Evolutionary conservation across 2,329 filamentous ascomycete species (phyloP).

Genomic region (Aspergillus calidoustus): DNA sequence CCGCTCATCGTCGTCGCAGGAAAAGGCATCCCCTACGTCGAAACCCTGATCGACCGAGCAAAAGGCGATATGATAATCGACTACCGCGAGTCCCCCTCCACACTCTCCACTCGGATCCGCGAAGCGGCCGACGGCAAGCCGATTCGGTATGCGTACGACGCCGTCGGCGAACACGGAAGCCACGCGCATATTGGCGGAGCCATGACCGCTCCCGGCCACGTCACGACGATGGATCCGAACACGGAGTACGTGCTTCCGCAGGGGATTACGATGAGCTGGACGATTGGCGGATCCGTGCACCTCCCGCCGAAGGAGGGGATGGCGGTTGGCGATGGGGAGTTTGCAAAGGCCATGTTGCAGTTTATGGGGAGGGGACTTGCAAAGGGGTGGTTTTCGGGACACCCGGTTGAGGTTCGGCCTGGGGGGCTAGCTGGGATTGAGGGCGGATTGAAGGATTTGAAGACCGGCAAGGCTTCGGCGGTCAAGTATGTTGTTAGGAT

Average conservation of each 20-base stretch:
- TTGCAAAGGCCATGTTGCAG: slow-evolving; percentile 51
- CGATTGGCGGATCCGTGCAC: background rate
- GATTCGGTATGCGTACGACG: slow-evolving; percentile 59
- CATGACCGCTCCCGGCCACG: slow-evolving; percentile 45
- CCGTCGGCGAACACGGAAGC: slow-evolving; percentile 59
- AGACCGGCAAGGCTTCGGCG: slow-evolving; percentile 64
- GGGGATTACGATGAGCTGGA: slow-evolving; percentile 30
- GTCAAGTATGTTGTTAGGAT: slow-evolving; percentile 68
- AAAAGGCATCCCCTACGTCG: slow-evolving; percentile 54
- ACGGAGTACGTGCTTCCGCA: slow-evolving; percentile 50
- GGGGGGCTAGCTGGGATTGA: slow-evolving; percentile 62
- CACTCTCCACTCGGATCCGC: slow-evolving; percentile 53
- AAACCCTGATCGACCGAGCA: slow-evolving; percentile 54
- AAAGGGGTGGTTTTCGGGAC: slow-evolving; percentile 55
- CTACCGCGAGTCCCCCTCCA: slow-evolving; percentile 63
- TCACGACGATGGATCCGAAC: slow-evolving; percentile 48
- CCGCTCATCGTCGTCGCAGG: slow-evolving; percentile 66
- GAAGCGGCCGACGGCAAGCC: slow-evolving; percentile 40
- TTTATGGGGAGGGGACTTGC: slow-evolving; percentile 52
- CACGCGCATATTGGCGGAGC: slow-evolving; percentile 52
- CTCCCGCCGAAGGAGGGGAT: slow-evolving; percentile 36
- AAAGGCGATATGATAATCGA: slow-evolving; percentile 65
- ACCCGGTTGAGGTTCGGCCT: slow-evolving; percentile 56
- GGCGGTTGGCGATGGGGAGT: slow-evolving; percentile 41
- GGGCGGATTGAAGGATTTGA: slow-evolving; percentile 59